Evolutionary conservation across 768 basidiomycete species (phyloP).

Genomic region (Gyrodon lividus): DNA sequence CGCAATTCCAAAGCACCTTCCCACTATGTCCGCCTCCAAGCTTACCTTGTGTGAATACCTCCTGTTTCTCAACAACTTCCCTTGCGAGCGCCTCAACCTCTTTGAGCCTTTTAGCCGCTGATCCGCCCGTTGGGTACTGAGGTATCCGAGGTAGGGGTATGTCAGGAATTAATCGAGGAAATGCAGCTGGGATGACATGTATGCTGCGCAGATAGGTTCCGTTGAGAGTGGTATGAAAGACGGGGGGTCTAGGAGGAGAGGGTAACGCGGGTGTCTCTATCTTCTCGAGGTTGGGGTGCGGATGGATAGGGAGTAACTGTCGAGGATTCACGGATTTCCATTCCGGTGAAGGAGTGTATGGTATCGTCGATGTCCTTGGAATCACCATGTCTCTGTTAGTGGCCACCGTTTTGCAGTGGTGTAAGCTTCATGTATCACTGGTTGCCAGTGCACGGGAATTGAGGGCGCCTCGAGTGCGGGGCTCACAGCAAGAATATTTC

Average conservation of each 20-base stretch:
- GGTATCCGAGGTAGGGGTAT: conserved; percentile 24
- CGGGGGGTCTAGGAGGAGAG: conserved; percentile 13
- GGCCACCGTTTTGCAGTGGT: neutral
- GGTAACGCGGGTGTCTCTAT: conserved; percentile 18
- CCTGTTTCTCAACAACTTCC: conserved; percentile 19
- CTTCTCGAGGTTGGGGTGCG: conserved; percentile 9
- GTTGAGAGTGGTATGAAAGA: conserved; percentile 19
- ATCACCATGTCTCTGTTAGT: neutral
- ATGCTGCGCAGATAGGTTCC: conserved; percentile 26
- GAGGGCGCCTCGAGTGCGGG: too few species aligned
- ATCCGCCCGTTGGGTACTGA: neutral
- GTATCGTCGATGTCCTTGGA: conserved; percentile 15
- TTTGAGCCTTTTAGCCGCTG: conserved; percentile 9
- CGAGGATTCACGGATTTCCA: conserved; percentile 25
- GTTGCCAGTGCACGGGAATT: too few species aligned
- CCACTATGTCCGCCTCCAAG: conserved; percentile 16
- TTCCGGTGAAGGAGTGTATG: conserved; percentile 14
- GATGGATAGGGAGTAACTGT: conserved; percentile 12
- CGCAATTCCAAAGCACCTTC: conserved; percentile 61
- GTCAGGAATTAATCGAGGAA: conserved; percentile 23
- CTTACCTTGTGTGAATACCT: conserved; percentile 11
- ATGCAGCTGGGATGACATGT: conserved; percentile 31
- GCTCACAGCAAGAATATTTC: too few species aligned
- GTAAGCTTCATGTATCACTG: too few species aligned
- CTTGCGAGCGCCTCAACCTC: conserved; percentile 12